Evolutionary conservation across 768 basidiomycete genomes (phyloP), one percentile per base, ranked within the genome.

Genomic region (Pulveroboletus sp.): DNA sequence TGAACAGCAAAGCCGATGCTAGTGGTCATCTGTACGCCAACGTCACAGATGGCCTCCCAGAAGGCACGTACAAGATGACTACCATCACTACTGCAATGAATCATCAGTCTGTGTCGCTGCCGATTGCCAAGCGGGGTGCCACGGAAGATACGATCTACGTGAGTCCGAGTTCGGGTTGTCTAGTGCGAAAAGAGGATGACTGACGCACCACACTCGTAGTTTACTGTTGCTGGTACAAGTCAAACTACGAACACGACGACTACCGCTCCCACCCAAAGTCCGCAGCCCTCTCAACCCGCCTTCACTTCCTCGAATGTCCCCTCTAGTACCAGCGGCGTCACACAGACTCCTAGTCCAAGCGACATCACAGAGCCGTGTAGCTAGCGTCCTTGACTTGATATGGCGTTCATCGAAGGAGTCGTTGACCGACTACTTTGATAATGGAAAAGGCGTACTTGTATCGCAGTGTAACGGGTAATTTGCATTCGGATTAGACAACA

Each of bases 11-110:
- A 50, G 70, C 71, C 1, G 73, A 79, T 12, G 66, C 65, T 31
- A 65, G 58, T 47, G 83, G 82, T 3, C 38, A 72, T 9, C 69
- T 83, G 6, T 65, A 72, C 35, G 70, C 75, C 17, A 69, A 67
- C 21, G 77, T 86, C 49, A 68, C 72, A 1, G 74, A 69, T 27
- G 84, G 84, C 41, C 72, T 86, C 7, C 72, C 75, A 9, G 72
- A 69, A 26, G 84, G 84, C 41, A 50, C 65, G 12, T 82, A 81
- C 66, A 71, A 69, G 55, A 58, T 82, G 53, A 64, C 68, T 36
- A 64, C 67, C 36, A 72, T 75, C 63, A 74, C 74, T 59, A 54
- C 71, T 9, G 74, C 75, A 12, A 69, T 75, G 40, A 80, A 79
- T 63, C 76, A 77, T 50, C 77, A 77, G 38, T 63, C 65, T 10